Percentiles rank a stretch among this genome's conserved stretches.
These are phyloP conservation scores for Eucalyptus globulus DNA, from an alignment of 345 rosid species.

Conservation along the genomic window DNA sequence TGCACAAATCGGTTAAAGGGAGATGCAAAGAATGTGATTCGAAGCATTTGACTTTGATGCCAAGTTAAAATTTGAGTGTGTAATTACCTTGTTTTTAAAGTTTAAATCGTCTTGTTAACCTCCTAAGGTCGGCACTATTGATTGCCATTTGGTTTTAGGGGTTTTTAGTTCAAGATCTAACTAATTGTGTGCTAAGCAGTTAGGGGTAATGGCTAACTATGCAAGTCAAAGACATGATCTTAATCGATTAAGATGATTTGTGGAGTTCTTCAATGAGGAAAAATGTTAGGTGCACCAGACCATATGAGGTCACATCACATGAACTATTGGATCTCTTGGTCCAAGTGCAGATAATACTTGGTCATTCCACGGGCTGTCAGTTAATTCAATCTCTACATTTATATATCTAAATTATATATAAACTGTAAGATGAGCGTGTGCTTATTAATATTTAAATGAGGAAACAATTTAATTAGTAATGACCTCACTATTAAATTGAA, in stretches of 20 bases:
- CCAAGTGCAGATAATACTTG: rapidly evolving
- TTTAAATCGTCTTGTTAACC: background rate
- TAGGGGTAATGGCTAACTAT: background rate
- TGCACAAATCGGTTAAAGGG: background rate
- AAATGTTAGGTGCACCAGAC: background rate
- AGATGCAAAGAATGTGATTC: background rate
- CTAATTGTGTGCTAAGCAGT: background rate
- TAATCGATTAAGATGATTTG: background rate
- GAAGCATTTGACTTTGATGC: background rate
- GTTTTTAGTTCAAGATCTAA: background rate
- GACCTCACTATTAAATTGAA: background rate
- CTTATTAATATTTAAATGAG: background rate
- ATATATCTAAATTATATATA: no score
- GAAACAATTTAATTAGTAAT: background rate
- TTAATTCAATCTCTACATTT: background rate
- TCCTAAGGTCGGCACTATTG: background rate
- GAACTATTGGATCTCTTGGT: background rate
- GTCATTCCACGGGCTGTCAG: background rate
- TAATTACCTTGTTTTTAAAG: background rate
- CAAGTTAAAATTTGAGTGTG: background rate
- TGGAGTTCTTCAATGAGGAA: background rate
- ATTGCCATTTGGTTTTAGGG: background rate
- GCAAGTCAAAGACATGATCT: background rate
- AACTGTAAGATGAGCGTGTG: background rate
- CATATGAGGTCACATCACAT: background rate